phyloP scores from a whole-genome alignment of 177 flowering plant species.

The Vitis hybrid region DNA sequence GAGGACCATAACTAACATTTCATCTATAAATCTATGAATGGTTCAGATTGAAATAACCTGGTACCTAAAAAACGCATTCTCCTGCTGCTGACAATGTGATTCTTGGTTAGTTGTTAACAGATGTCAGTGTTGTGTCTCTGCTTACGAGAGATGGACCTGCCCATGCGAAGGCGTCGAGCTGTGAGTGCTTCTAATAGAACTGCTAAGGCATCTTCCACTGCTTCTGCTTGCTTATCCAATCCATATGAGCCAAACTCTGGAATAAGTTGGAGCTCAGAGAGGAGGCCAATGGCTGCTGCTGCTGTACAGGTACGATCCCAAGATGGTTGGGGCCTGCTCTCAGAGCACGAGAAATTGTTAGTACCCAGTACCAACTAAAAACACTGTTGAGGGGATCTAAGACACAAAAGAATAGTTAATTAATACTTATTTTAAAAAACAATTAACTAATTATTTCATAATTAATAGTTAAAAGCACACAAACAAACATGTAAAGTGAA shows the following conservation, averaged over 20 bases:
- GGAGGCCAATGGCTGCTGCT: conserved; percentile 80
- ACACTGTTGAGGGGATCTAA: background rate
- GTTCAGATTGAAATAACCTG: too few relatives aligned
- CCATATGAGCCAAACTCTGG: conserved; percentile 44
- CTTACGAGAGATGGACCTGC: conserved; percentile 81
- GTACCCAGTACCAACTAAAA: background rate
- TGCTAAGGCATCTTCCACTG: conserved; percentile 59
- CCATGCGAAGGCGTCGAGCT: conserved; percentile 70
- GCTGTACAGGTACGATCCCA: conserved; percentile 98
- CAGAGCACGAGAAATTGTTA: background rate
- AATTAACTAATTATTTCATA: too few relatives aligned
- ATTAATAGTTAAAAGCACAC: background rate
- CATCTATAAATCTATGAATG: too few relatives aligned
- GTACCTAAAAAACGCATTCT: too few relatives aligned
- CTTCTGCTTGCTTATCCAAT: conserved; percentile 70
- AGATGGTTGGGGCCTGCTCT: conserved; percentile 88
- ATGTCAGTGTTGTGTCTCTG: conserved; percentile 43
- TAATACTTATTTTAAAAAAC: too few relatives aligned
- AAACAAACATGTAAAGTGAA: background rate
- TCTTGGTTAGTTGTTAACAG: conserved; percentile 27
- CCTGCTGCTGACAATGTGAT: background rate
- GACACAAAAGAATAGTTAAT: background rate
- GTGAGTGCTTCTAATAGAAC: conserved; percentile 66
- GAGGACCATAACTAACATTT: too few relatives aligned
- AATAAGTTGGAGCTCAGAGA: conserved; percentile 60